Conservation (phyloP, 2,329 filamentous ascomycete species). For the Fusarium sororula region DNA sequence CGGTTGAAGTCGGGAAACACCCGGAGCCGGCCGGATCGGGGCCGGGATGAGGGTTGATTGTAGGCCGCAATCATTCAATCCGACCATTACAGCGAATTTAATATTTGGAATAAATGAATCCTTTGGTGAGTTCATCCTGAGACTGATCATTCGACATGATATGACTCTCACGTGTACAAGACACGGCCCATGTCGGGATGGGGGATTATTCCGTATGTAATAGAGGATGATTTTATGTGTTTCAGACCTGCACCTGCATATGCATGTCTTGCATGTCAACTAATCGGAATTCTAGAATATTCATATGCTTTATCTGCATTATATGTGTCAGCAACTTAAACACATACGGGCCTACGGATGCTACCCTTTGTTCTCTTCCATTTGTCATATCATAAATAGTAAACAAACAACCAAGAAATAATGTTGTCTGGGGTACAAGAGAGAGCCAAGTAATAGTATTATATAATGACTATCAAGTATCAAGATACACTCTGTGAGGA, state of each 20-base stretch:
- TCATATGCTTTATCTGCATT: neutral
- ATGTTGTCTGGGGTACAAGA: neutral
- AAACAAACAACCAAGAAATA: neutral
- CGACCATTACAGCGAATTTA: too few species aligned
- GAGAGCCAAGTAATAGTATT: neutral
- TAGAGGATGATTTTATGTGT: constrained; percentile 17
- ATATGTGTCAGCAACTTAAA: neutral
- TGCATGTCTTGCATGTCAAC: constrained; percentile 26
- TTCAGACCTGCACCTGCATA: constrained; percentile 18
- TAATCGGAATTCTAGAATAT: neutral
- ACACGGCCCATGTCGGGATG: neutral
- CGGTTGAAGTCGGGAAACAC: constrained; percentile 30
- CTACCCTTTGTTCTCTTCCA: neutral
- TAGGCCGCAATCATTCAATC: neutral
- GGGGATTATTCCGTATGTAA: constrained; percentile 3
- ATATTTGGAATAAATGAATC: too few species aligned
- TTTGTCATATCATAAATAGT: neutral
- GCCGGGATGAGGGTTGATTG: neutral
- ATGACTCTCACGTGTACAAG: neutral
- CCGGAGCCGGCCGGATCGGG: constrained; percentile 20
- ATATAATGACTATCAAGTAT: neutral
- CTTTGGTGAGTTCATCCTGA: accelerated
- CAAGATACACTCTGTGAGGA: neutral
- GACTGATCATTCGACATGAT: neutral
- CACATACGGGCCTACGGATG: neutral